Conservation (phyloP, 2,329 filamentous ascomycete genomes). For the Pseudocercospora cruenta region DNA sequence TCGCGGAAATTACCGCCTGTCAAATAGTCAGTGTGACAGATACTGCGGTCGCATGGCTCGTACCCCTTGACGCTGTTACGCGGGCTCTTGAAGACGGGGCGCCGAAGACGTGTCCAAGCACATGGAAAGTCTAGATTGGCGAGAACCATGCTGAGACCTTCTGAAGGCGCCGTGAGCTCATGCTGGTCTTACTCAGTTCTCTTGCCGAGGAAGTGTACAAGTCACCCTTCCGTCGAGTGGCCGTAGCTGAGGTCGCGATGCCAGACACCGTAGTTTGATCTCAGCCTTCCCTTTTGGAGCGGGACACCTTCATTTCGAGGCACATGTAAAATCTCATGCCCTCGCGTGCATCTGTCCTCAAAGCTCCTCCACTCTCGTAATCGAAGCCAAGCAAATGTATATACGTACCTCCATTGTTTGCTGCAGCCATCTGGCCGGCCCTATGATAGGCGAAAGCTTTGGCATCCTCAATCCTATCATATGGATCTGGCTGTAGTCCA, state of each 20-base stretch:
- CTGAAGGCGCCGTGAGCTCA: not conserved
- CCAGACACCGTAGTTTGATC: no score
- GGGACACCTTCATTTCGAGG: not conserved
- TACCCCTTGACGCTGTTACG: not conserved
- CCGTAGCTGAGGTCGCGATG: no score
- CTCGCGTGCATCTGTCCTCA: not conserved
- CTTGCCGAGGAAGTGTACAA: no score
- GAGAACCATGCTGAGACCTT: no score
- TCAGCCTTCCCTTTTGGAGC: not conserved
- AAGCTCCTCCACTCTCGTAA: not conserved
- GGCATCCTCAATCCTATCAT: slow-evolving; percentile 11
- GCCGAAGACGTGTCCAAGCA: not conserved
- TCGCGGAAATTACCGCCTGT: not conserved
- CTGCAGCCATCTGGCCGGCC: not conserved
- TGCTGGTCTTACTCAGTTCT: not conserved
- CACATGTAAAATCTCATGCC: not conserved
- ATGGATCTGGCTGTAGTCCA: slow-evolving; percentile 2
- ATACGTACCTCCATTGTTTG: not conserved
- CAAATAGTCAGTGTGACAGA: not conserved
- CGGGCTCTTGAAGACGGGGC: not conserved
- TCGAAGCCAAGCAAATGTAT: not conserved
- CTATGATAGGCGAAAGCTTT: slow-evolving; percentile 5
- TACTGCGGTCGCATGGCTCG: not conserved
- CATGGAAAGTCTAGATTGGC: not conserved
- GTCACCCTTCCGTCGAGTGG: no score